A percentile compares a stretch with the other conserved stretches of the same genome.
Conservation (phyloP, 2,329 filamentous ascomycete genomes). For the Xylaria sp. region DNA sequence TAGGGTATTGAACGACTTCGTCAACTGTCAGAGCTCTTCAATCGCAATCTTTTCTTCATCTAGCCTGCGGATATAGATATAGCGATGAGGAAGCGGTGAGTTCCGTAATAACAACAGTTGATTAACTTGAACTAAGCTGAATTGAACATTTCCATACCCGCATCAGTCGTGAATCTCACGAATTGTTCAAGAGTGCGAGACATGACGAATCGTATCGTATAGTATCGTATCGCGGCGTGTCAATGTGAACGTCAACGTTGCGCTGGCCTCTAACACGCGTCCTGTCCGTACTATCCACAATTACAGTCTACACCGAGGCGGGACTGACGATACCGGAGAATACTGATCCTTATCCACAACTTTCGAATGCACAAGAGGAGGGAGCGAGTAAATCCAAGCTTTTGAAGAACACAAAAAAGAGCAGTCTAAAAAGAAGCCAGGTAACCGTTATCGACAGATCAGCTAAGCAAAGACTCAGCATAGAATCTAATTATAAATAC, state of each 20-base stretch:
- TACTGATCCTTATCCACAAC: too few relatives aligned
- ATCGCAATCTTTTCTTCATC: neutral
- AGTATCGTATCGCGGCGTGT: neutral
- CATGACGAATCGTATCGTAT: constrained; percentile 35
- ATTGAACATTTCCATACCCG: constrained; percentile 50
- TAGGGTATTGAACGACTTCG: neutral
- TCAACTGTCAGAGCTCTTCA: neutral
- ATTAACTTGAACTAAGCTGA: neutral
- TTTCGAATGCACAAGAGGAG: too few relatives aligned
- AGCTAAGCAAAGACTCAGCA: too few relatives aligned
- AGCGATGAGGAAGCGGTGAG: neutral
- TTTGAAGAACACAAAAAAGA: too few relatives aligned
- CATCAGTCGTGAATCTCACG: constrained; percentile 60
- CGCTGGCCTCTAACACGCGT: neutral
- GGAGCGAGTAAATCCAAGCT: too few relatives aligned
- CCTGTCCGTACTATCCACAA: neutral
- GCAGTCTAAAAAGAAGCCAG: too few relatives aligned
- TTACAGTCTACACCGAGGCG: neutral
- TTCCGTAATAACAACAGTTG: neutral
- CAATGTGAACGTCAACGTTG: neutral
- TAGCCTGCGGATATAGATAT: too few relatives aligned
- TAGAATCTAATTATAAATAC: neutral
- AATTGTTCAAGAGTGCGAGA: constrained; percentile 51
- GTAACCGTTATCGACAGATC: too few relatives aligned
- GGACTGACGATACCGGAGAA: neutral